Conservation (phyloP, 2,329 filamentous ascomycete genomes). For the Fusarium albosuccineum region DNA sequence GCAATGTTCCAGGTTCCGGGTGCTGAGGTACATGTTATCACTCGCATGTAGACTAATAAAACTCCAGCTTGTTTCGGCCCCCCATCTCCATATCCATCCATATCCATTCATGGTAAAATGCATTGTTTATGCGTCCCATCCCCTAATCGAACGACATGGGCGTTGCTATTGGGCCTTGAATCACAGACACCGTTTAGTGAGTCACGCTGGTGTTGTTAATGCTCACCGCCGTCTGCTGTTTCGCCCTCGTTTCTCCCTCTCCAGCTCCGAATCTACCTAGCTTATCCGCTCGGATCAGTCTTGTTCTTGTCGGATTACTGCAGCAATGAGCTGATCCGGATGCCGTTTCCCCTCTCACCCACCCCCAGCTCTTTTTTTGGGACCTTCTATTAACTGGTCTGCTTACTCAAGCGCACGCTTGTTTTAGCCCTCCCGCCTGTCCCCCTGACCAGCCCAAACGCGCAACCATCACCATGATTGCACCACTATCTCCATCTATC, state of each 20-base stretch:
- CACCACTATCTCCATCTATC: slow-evolving; percentile 11
- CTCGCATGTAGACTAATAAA: too few species aligned
- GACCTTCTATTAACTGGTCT: slow-evolving; percentile 15
- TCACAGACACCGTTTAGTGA: slow-evolving; percentile 23
- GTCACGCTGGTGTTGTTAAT: slow-evolving; percentile 21
- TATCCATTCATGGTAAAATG: slow-evolving; percentile 16
- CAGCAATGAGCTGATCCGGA: slow-evolving; percentile 40
- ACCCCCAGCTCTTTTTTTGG: slow-evolving; percentile 7
- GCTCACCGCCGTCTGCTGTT: slow-evolving; percentile 30
- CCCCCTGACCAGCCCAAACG: slow-evolving; percentile 26
- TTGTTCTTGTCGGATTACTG: slow-evolving; percentile 16
- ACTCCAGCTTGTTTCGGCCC: slow-evolving; percentile 2
- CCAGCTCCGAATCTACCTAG: slow-evolving; percentile 11
- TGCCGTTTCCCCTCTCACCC: slow-evolving; percentile 16
- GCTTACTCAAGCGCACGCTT: slow-evolving; percentile 22
- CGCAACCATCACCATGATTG: slow-evolving; percentile 31
- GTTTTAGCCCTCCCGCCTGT: slow-evolving; percentile 23
- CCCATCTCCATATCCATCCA: neutral
- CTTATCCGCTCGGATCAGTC: slow-evolving; percentile 16
- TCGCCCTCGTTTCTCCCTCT: slow-evolving; percentile 13
- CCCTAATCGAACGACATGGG: slow-evolving; percentile 23
- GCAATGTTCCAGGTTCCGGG: slow-evolving; percentile 18
- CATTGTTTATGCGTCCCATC: slow-evolving; percentile 16
- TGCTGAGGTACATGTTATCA: neutral
- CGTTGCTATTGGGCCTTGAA: slow-evolving; percentile 10